Evolutionary conservation across 2,329 filamentous ascomycete species (phyloP).

Genomic region (Diaporthe sp.): DNA sequence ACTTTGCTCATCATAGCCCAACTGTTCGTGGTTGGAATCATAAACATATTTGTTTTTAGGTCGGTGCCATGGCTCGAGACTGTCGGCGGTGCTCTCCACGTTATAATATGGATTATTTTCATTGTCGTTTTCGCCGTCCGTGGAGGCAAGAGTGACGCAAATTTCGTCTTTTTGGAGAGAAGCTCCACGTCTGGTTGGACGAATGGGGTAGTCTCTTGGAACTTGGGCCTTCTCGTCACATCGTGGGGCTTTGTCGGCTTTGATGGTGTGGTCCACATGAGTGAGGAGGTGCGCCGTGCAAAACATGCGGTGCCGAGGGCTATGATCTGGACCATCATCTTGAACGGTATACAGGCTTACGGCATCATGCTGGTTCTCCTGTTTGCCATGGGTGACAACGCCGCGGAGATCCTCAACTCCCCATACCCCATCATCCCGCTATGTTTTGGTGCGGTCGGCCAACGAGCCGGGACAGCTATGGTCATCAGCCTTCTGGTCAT

Average conservation of each 20-base stretch:
- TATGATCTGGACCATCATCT: slow-evolving; percentile 58
- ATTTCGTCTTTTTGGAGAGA: slow-evolving; percentile 27
- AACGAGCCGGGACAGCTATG: slow-evolving; percentile 56
- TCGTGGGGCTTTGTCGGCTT: slow-evolving; percentile 54
- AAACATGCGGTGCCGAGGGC: slow-evolving; percentile 61
- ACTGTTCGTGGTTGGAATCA: slow-evolving; percentile 44
- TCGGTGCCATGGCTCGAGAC: slow-evolving; percentile 57
- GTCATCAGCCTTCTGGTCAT: slow-evolving; percentile 55
- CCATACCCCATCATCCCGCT: slow-evolving; percentile 58
- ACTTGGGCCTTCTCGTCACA: slow-evolving; percentile 36
- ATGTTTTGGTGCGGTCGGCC: slow-evolving; percentile 56
- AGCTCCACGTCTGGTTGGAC: slow-evolving; percentile 34
- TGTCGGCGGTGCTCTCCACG: slow-evolving; percentile 50
- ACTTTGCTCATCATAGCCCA: slow-evolving; percentile 56
- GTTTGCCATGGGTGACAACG: slow-evolving; percentile 47
- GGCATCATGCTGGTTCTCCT: slow-evolving; percentile 57
- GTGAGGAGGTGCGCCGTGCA: slow-evolving; percentile 59
- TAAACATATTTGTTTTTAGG: slow-evolving; percentile 53
- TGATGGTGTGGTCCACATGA: slow-evolving; percentile 63
- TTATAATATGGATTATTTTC: slow-evolving; percentile 36
- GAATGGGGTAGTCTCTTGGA: slow-evolving; percentile 44
- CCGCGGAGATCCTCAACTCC: slow-evolving; percentile 47
- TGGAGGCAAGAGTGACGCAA: slow-evolving; percentile 13
- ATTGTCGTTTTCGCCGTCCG: slow-evolving; percentile 35
- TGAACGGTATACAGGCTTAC: slow-evolving; percentile 58